These are phyloP conservation scores for Hanseniaspora jakobsenii DNA, from an alignment of 805 yeast genomes.

Conservation along the genomic window DNA sequence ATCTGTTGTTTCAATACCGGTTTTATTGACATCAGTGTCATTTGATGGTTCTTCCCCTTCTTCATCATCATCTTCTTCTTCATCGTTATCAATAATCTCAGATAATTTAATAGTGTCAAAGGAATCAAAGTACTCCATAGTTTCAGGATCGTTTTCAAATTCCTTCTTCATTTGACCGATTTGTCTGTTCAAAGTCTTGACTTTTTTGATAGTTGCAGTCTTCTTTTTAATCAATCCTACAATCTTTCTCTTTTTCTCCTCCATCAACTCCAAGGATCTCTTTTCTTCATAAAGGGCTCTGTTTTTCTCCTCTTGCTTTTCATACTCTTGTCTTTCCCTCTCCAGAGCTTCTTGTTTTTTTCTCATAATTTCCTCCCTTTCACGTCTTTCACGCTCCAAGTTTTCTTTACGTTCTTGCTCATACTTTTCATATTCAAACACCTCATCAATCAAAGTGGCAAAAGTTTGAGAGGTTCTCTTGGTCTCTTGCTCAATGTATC, in stretches of 20 bases:
- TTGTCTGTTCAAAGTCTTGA: background rate
- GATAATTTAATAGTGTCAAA: too few relatives aligned
- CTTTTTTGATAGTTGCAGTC: background rate
- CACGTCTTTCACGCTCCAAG: constrained; percentile 27
- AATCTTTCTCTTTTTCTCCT: constrained; percentile 7
- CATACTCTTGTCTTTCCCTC: constrained; percentile 20
- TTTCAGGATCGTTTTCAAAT: constrained; percentile 19
- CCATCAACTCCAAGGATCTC: background rate
- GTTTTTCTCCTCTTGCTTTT: constrained; percentile 24
- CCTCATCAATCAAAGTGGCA: constrained; percentile 64
- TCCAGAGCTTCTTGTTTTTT: constrained; percentile 20
- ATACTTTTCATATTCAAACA: constrained; percentile 58
- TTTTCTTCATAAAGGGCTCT: constrained; percentile 22
- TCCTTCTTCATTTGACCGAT: constrained; percentile 17
- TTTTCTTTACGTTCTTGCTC: constrained; percentile 42
- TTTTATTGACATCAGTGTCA: too few relatives aligned
- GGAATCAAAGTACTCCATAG: background rate
- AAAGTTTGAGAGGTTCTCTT: constrained; percentile 67
- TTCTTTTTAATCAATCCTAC: background rate
- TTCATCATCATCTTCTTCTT: background rate
- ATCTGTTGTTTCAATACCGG: background rate
- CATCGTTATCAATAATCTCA: too few relatives aligned
- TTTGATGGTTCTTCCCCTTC: too few relatives aligned
- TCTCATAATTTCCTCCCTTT: constrained; percentile 21
- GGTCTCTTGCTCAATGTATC: constrained; percentile 57